Evolutionary conservation across 352 stramenopile genomes (phyloP), one percentile per base, ranked within the genome.

Genomic region (Peronospora tabacina): DNA sequence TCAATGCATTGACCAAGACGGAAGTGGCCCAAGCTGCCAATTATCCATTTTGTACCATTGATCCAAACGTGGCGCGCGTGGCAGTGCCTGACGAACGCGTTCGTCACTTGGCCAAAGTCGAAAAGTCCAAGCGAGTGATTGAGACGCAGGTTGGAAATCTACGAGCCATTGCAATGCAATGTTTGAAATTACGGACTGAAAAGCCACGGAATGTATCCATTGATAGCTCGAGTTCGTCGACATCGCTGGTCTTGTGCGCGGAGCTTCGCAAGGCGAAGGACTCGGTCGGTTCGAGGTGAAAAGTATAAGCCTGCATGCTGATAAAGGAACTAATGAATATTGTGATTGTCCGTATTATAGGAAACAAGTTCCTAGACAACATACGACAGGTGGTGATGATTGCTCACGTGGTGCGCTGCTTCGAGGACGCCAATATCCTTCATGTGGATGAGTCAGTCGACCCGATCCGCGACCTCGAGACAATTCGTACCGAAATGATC

Each of bases 401-500:
- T 44, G 66, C 64, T 7, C 82, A 91, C 57, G 79, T 99, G 2
- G 92, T 99, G 36, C 87, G 96, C 28, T 98, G 95, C 72, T 99
- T 99, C 58, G 90, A 98, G 46, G 88, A 99, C 71, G 87, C 95
- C 15, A 95, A 99, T 74, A 96, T 99, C 45, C 87, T 98, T 49
- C 92, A 98, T 70, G 96, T 99, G 15, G 93, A 98, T 61, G 93
- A 94, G 30, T 87, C 61, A 2, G 87, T 99, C 10, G 87, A 99
- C 69, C 95, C 96, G 6, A 65, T 98, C 20, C 72, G 95, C n/a
- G 97, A 99, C 68, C 76, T 98, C 1, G 91, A 98, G 16, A 89
- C 97, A n/a, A 98, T 99, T 57, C 96, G 97, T 55, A 82, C 96
- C 1, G 97, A 99, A 66, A 72, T 99, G 17, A 87, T 97, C 22